Percentiles rank a stretch among this genome's conserved stretches.
phyloP scores from a whole-genome alignment of 73 alveolate genomes.

The Symbiodinium natans region DNA sequence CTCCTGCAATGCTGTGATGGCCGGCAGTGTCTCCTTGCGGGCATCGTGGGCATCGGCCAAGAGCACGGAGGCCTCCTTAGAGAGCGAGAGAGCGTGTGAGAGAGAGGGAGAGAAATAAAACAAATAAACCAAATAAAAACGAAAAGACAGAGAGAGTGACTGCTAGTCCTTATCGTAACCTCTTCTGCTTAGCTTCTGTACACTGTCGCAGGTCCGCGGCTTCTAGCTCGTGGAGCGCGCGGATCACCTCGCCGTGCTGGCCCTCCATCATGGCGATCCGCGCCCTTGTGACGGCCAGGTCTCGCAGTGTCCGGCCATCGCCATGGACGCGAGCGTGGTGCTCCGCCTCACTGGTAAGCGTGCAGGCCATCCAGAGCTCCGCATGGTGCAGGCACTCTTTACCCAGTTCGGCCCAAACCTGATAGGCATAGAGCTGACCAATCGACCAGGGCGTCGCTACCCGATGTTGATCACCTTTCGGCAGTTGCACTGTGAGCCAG shows the following conservation, averaged over 20 bases:
- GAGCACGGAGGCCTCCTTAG: conserved; percentile 64
- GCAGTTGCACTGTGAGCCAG: neutral
- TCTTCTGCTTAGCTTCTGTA: neutral
- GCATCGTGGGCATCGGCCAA: conserved; percentile 88
- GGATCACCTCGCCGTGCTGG: conserved; percentile 71
- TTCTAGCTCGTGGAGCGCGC: conserved; percentile 20
- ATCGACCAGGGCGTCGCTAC: conserved; percentile 60
- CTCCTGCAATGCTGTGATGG: conserved; percentile 33
- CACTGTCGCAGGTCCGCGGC: conserved; percentile 82
- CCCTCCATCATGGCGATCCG: conserved; percentile 79
- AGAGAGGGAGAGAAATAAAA: neutral
- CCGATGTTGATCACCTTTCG: neutral
- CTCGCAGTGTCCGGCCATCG: conserved; percentile 78
- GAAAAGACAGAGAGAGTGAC: too few relatives aligned
- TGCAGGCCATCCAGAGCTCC: conserved; percentile 83
- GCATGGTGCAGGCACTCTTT: conserved; percentile 67
- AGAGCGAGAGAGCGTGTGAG: neutral
- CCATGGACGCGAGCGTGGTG: conserved; percentile 79
- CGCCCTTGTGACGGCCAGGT: conserved; percentile 67
- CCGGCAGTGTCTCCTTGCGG: conserved; percentile 73
- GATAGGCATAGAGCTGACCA: conserved; percentile 55
- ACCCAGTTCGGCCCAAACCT: conserved; percentile 73
- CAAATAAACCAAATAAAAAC: neutral
- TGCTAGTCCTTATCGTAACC: too few relatives aligned
- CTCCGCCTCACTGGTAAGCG: conserved; percentile 53